Evolutionary conservation across 2,329 filamentous ascomycete species (phyloP).

Genomic region (Cladosporium colombiae): DNA sequence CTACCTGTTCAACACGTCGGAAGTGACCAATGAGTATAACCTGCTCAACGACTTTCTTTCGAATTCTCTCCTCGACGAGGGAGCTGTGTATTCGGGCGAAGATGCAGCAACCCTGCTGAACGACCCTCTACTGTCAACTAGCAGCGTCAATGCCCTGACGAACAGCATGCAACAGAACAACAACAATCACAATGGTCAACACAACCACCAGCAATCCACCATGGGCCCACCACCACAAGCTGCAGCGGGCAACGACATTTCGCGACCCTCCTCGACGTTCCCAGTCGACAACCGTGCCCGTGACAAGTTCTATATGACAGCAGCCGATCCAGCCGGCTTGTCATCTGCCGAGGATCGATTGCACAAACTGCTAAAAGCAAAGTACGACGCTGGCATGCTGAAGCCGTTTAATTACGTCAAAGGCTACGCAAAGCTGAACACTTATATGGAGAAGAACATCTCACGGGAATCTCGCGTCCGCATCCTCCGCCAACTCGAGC

Average conservation of each 20-base stretch:
- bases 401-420: constrained; percentile 99
- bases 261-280: constrained; percentile 61
- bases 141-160: constrained; percentile 46
- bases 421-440: constrained; percentile 84
- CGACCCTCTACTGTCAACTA: constrained; percentile 55
- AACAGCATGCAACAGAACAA: constrained; percentile 18
- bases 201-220: constrained; percentile 38
- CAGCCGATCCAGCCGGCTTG: constrained; percentile 87
- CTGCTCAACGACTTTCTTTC: constrained; percentile 95
- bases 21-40: constrained; percentile 96
- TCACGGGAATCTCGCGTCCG: constrained; percentile 80
- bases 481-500: constrained; percentile 86
- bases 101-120: constrained; percentile 57
- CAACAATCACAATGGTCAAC: background rate
- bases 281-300: constrained; percentile 67
- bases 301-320: constrained; percentile 92
- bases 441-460: constrained; percentile 90
- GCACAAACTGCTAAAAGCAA: constrained; percentile 89
- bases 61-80: constrained; percentile 80
- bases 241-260: constrained; percentile 56
- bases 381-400: constrained; percentile 91
- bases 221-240: constrained; percentile 42
- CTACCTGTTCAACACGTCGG: constrained; percentile 92
- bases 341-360: constrained; percentile 90
- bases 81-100: constrained; percentile 43